A percentile compares a stretch with the other conserved stretches of the same genome.
Conservation (phyloP, 2,329 filamentous ascomycete species). For the Fusarium marasasianum region DNA sequence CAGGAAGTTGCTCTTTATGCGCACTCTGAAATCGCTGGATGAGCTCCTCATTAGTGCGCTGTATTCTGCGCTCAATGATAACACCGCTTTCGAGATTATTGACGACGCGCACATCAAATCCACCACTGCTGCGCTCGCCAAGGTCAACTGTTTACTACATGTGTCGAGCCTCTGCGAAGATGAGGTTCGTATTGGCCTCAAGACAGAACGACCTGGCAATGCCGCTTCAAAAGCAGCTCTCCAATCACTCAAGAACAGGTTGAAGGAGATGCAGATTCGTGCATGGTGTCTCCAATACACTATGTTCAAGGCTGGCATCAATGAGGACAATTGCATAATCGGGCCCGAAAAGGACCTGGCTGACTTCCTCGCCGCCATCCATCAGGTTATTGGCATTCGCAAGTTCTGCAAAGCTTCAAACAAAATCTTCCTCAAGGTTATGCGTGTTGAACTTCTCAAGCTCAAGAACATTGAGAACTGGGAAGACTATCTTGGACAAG, state of each 20-base stretch:
- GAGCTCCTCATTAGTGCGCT: slow-evolving; percentile 78
- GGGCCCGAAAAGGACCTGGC: slow-evolving; percentile 77
- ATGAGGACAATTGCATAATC: slow-evolving; percentile 71
- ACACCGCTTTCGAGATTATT: slow-evolving; percentile 81
- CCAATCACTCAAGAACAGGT: slow-evolving; percentile 66
- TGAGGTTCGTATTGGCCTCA: slow-evolving; percentile 80
- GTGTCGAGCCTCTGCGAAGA: slow-evolving; percentile 85
- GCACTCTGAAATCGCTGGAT: slow-evolving; percentile 81
- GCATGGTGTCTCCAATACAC: slow-evolving; percentile 90
- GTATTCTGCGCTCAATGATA: slow-evolving; percentile 73
- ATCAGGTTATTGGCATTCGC: slow-evolving; percentile 84
- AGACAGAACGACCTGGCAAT: slow-evolving; percentile 66
- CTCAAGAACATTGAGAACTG: slow-evolving; percentile 81
- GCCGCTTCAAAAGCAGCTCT: slow-evolving; percentile 65
- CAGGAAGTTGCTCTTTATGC: slow-evolving; percentile 76
- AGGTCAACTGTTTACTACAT: slow-evolving; percentile 79
- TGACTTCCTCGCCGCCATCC: slow-evolving; percentile 81
- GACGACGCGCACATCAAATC: slow-evolving; percentile 80
- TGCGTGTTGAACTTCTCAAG: slow-evolving; percentile 84
- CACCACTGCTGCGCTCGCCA: slow-evolving; percentile 76
- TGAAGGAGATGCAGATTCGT: slow-evolving; percentile 88
- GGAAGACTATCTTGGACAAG: slow-evolving; percentile 86
- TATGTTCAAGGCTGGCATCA: slow-evolving; percentile 79
- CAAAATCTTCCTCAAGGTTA: slow-evolving; percentile 88
- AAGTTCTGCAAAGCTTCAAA: slow-evolving; percentile 86